These are phyloP conservation scores for Ilyonectria destructans DNA, from an alignment of 2,329 filamentous ascomycete genomes.

Conservation along the genomic window DNA sequence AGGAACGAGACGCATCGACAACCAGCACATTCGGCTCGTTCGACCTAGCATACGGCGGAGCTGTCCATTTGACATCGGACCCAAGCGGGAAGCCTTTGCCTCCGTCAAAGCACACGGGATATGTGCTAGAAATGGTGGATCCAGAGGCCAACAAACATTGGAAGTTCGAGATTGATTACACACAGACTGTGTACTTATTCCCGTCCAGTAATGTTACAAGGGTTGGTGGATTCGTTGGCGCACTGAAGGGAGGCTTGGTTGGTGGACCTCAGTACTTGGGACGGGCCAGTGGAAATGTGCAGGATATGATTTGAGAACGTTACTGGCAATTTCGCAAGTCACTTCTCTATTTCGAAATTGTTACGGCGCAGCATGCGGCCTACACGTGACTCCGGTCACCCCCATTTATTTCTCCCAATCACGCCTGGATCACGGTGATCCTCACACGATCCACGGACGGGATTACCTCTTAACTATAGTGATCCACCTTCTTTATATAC, in stretches of 20 bases:
- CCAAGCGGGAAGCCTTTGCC: slow-evolving; percentile 27
- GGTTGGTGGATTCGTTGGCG: slow-evolving; percentile 33
- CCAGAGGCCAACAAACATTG: slow-evolving; percentile 30
- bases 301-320: slow-evolving; percentile 25
- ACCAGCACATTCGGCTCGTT: slow-evolving; percentile 32
- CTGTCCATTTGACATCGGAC: slow-evolving; percentile 32
- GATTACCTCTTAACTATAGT: slow-evolving; percentile 18
- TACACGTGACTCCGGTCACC: slow-evolving; percentile 14
- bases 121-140: slow-evolving; percentile 35
- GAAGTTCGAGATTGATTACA: slow-evolving; percentile 36
- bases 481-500: slow-evolving; percentile 18
- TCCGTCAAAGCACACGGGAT: slow-evolving; percentile 34
- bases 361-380: slow-evolving; percentile 15
- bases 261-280: slow-evolving; percentile 34
- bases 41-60: slow-evolving; percentile 29
- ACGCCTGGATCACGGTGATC: slow-evolving; percentile 10
- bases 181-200: slow-evolving; percentile 36
- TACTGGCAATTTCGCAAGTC: slow-evolving; percentile 18
- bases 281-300: slow-evolving; percentile 31
- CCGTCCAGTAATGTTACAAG: slow-evolving; percentile 23
- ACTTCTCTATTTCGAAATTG: slow-evolving; percentile 16
- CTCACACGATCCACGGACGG: slow-evolving; percentile 3
- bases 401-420: slow-evolving; percentile 13
- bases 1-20: slow-evolving; percentile 23
- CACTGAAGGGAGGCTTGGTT: slow-evolving; percentile 33